These are phyloP conservation scores for Plantago ovata DNA, from an alignment of 257 asterid species.

Conservation along the genomic window DNA sequence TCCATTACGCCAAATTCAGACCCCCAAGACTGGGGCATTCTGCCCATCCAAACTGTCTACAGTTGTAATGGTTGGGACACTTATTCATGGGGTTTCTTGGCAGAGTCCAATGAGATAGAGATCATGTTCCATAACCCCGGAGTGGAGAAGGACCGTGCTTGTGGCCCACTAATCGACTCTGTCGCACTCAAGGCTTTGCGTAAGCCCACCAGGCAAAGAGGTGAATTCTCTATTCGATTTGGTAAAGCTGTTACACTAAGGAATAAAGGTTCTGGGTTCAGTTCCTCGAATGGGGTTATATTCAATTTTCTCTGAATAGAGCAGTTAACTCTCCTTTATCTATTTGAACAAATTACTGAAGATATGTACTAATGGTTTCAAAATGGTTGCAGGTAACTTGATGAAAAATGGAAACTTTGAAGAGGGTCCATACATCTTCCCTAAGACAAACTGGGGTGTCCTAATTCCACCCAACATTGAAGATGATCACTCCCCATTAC, in stretches of 20 bases:
- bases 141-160: conserved; percentile 54
- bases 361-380: not conserved
- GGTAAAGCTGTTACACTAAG: not conserved
- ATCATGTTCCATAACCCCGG: conserved; percentile 62
- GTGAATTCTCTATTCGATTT: conserved; percentile 15
- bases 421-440: conserved; percentile 78
- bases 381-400: conserved; percentile 48
- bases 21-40: conserved; percentile 48
- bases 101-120: conserved; percentile 37
- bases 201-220: conserved; percentile 40
- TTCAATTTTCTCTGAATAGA: too few relatives aligned
- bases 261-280: too few relatives aligned
- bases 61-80: conserved; percentile 82
- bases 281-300: too few relatives aligned
- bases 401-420: conserved; percentile 85
- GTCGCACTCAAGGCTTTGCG: conserved; percentile 60
- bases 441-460: conserved; percentile 56
- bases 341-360: too few relatives aligned
- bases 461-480: conserved; percentile 81
- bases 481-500: conserved; percentile 75
- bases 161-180: conserved; percentile 63
- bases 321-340: too few relatives aligned
- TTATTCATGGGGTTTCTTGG: conserved; percentile 67
- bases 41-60: conserved; percentile 75
- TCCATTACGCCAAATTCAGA: conserved; percentile 33